These are phyloP conservation scores for Eucalyptus urophylla DNA, from an alignment of 345 rosid species.

Conservation along the genomic window DNA sequence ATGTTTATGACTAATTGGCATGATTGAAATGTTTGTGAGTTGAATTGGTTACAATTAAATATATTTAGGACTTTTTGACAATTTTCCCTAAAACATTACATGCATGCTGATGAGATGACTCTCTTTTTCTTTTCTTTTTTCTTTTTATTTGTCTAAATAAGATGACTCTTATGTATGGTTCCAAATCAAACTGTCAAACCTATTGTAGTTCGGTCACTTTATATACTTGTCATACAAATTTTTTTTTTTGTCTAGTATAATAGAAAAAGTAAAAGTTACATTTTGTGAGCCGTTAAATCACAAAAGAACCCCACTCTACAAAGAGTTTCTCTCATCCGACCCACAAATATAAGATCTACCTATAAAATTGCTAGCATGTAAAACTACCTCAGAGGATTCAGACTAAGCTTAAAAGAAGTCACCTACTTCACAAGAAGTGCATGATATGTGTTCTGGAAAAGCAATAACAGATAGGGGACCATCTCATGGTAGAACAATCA, in stretches of 20 bases:
- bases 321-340: not conserved
- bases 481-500: not conserved
- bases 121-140: not conserved
- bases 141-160: not conserved
- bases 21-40: too few species aligned
- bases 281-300: not conserved
- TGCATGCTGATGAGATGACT: not conserved
- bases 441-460: not conserved
- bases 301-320: not conserved
- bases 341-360: not conserved
- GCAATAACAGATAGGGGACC: not conserved
- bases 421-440: not conserved
- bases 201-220: not conserved
- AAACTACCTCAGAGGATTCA: not conserved
- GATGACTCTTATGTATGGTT: not conserved
- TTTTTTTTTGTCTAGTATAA: not conserved
- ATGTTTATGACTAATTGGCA: not conserved
- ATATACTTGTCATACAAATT: not conserved
- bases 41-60: accelerated
- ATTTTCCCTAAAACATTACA: not conserved
- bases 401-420: not conserved
- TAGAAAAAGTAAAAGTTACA: not conserved
- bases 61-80: not conserved
- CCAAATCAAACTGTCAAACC: not conserved
- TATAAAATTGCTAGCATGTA: not conserved